These are phyloP conservation scores for Coprinopsis marcescibilis DNA, from an alignment of 768 basidiomycete species.

Conservation along the genomic window DNA sequence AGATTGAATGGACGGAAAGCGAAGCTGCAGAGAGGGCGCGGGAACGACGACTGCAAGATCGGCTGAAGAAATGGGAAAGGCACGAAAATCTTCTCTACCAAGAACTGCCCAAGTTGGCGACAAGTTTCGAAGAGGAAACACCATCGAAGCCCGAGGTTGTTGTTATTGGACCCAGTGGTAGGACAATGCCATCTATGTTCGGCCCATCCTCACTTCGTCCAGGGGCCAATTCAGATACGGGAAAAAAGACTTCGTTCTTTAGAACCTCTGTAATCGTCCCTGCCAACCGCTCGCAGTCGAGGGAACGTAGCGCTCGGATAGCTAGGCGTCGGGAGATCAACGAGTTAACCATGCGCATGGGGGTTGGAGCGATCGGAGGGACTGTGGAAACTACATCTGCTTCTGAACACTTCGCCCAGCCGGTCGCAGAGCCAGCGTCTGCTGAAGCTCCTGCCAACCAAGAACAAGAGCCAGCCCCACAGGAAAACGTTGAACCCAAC, in stretches of 20 bases:
- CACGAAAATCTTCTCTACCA: conserved; percentile 52
- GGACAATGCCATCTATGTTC: conserved; percentile 31
- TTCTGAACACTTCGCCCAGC: conserved; percentile 14
- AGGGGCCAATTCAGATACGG: conserved; percentile 20
- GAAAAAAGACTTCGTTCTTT: conserved; percentile 42
- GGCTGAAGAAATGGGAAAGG: conserved; percentile 71
- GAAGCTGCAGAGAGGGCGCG: conserved; percentile 59
- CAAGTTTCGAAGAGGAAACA: conserved; percentile 32
- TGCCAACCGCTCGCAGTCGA: conserved; percentile 40
- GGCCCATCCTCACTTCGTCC: conserved; percentile 10
- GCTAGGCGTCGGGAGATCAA: conserved; percentile 69
- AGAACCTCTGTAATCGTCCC: conserved; percentile 70
- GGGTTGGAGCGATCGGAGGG: conserved; percentile 70
- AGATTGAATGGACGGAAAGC: conserved; percentile 61
- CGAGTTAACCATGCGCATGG: conserved; percentile 80
- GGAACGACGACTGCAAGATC: conserved; percentile 65
- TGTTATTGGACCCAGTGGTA: conserved; percentile 38
- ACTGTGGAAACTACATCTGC: conserved; percentile 39
- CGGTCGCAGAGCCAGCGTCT: conserved; percentile 7
- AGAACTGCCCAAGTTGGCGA: conserved; percentile 54
- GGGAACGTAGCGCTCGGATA: conserved; percentile 55
- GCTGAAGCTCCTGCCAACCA: conserved; percentile 2
- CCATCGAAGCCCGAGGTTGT: conserved; percentile 39
- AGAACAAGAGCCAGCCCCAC: neutral
- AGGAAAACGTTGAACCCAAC: neutral